Evolutionary conservation across 495 filamentous ascomycete species (phyloP).

Genomic region (Chlorociboria aeruginascens): DNA sequence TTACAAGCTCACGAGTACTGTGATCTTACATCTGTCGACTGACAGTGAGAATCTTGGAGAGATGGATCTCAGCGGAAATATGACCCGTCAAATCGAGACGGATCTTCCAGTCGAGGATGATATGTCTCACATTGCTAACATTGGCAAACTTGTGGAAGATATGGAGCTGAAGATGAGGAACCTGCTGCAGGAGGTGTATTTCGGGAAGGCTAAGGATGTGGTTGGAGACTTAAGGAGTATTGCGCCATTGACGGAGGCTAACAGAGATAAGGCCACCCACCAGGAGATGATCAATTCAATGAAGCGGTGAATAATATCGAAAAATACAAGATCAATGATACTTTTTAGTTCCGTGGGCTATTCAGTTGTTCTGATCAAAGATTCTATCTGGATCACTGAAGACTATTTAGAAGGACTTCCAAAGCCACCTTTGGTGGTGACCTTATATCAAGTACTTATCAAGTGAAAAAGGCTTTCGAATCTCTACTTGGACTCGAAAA

Average conservation of each 20-base stretch:
- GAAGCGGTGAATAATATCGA: conserved; percentile 22
- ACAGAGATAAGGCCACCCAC: conserved; percentile 75
- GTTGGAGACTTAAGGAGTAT: conserved; percentile 96
- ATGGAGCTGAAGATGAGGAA: conserved; percentile 99
- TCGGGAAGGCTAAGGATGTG: conserved; percentile 98
- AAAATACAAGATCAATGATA: neutral
- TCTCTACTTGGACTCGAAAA: too few species aligned
- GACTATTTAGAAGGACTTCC: too few species aligned
- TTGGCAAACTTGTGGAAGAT: conserved; percentile 91
- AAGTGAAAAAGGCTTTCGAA: too few species aligned
- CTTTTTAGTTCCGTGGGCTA: too few species aligned
- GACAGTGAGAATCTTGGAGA: conserved; percentile 62
- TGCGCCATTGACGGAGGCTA: conserved; percentile 69
- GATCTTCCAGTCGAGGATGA: conserved; percentile 85
- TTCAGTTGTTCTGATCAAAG: too few species aligned
- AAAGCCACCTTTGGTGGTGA: too few species aligned
- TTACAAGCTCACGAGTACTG: conserved; percentile 96
- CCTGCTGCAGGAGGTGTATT: conserved; percentile 96
- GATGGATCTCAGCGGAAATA: conserved; percentile 91
- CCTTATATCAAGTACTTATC: too few species aligned
- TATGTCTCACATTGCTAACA: conserved; percentile 88
- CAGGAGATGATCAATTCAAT: conserved; percentile 82
- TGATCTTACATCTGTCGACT: conserved; percentile 78
- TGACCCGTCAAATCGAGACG: conserved; percentile 90
- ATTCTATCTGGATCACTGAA: too few species aligned